These are phyloP conservation scores for Yamadazyma scolyti DNA, from an alignment of 805 yeast species.

Conservation along the genomic window DNA sequence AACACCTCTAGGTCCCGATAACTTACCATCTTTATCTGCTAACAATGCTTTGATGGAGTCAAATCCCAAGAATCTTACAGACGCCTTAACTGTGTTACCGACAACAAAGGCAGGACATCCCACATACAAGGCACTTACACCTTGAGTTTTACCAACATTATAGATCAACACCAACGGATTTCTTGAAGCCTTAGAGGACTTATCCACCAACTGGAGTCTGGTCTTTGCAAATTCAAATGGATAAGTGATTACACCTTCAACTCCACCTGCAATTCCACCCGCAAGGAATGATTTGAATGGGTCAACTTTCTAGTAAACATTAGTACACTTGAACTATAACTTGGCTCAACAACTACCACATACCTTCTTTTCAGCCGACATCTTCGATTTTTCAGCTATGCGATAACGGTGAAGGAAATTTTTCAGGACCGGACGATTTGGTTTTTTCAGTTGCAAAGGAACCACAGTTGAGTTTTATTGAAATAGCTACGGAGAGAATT, in stretches of 20 bases:
- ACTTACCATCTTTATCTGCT: conserved; percentile 79
- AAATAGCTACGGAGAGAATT: too few species aligned
- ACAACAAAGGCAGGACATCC: conserved; percentile 97
- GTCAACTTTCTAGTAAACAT: conserved; percentile 43
- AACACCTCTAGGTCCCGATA: conserved; percentile 88
- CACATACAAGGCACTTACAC: conserved; percentile 74
- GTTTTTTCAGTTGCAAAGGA: too few species aligned
- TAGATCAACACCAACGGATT: conserved; percentile 82
- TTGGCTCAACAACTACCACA: conserved; percentile 1
- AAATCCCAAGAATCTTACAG: conserved; percentile 91
- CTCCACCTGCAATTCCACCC: conserved; percentile 96
- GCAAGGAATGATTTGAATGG: conserved; percentile 84
- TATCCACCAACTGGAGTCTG: conserved; percentile 76
- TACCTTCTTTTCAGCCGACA: conserved; percentile 12
- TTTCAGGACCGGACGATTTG: too few species aligned
- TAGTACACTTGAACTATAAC: conserved; percentile 1
- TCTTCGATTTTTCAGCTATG: conserved; percentile 7
- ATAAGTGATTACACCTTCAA: conserved; percentile 87
- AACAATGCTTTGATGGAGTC: conserved; percentile 78
- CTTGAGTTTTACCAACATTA: conserved; percentile 73
- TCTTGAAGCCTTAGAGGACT: conserved; percentile 59
- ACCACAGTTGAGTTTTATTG: too few species aligned
- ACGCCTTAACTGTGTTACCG: conserved; percentile 94
- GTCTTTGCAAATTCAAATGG: conserved; percentile 98
- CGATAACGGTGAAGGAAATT: conserved; percentile 2